These are phyloP conservation scores for Colletotrichum siamense DNA, from an alignment of 2,329 filamentous ascomycete species.

Conservation along the genomic window DNA sequence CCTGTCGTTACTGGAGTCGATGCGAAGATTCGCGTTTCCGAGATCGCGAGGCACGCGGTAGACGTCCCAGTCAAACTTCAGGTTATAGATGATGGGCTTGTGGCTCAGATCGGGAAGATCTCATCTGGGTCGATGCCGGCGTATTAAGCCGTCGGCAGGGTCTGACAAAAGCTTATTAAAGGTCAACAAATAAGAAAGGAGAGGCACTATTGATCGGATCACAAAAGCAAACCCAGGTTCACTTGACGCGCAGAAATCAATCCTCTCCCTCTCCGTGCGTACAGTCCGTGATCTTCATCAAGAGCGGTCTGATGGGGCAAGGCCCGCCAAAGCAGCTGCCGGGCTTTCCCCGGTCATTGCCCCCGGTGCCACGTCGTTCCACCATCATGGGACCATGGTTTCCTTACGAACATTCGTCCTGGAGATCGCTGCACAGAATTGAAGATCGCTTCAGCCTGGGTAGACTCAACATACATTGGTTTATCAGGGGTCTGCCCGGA, in stretches of 20 bases:
- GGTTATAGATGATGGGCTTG: background rate
- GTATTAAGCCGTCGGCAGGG: background rate
- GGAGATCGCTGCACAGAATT: no score
- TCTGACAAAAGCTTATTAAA: accelerated
- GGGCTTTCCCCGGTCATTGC: background rate
- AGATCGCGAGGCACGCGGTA: background rate
- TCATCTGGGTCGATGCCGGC: background rate
- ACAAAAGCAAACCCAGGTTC: background rate
- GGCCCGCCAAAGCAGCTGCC: background rate
- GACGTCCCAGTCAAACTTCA: accelerated
- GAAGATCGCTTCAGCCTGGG: no score
- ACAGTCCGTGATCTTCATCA: no score
- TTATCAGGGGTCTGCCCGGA: background rate
- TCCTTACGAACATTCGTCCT: accelerated
- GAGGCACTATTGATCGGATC: background rate
- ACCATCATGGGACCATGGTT: no score
- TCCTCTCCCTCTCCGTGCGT: no score
- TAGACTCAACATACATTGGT: background rate
- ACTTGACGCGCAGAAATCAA: no score
- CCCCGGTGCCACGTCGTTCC: no score
- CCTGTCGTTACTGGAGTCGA: no score
- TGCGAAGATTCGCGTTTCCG: background rate
- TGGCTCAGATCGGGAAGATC: background rate
- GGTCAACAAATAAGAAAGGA: accelerated
- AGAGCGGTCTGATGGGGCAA: background rate